phyloP scores from a whole-genome alignment of 2,329 filamentous ascomycete species.

The Fusarium coffeatum region DNA sequence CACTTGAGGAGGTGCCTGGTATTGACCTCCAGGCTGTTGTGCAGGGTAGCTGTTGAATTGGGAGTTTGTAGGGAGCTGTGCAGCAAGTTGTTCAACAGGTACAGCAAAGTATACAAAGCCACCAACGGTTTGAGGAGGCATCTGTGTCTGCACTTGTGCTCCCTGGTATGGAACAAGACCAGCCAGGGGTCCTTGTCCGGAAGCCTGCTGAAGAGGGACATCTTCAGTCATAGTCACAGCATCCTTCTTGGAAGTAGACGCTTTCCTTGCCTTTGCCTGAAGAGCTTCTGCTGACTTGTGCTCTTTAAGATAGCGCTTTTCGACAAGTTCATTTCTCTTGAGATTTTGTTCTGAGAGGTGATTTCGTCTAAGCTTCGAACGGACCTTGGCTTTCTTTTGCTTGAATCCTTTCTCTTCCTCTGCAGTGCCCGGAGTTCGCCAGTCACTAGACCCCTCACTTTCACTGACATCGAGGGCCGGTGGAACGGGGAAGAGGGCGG shows the following conservation, averaged over 20 bases:
- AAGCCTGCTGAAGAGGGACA: not conserved
- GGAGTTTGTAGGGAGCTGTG: not conserved
- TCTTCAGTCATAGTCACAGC: not conserved
- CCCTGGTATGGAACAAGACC: not conserved
- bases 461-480: not conserved
- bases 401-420: slow-evolving; percentile 7
- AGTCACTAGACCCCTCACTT: slow-evolving; percentile 19
- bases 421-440: slow-evolving; percentile 8
- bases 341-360: slow-evolving; percentile 26
- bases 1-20: not conserved
- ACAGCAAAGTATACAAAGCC: slow-evolving; percentile 4
- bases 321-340: slow-evolving; percentile 17
- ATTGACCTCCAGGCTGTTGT: not conserved
- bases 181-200: not conserved
- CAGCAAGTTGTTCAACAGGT: not conserved
- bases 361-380: not conserved
- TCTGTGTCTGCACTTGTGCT: not conserved
- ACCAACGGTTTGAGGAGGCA: not conserved
- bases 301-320: not conserved
- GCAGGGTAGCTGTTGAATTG: not conserved
- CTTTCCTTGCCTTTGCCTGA: not conserved
- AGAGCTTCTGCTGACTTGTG: slow-evolving; percentile 1
- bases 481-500: slow-evolving; percentile 1
- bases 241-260: slow-evolving; percentile 18
- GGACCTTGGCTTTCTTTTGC: slow-evolving; percentile 4